Evolutionary conservation across 2,329 filamentous ascomycete genomes (phyloP), one percentile per base, ranked within the genome.

Genomic region (Aschersonia sp.): DNA sequence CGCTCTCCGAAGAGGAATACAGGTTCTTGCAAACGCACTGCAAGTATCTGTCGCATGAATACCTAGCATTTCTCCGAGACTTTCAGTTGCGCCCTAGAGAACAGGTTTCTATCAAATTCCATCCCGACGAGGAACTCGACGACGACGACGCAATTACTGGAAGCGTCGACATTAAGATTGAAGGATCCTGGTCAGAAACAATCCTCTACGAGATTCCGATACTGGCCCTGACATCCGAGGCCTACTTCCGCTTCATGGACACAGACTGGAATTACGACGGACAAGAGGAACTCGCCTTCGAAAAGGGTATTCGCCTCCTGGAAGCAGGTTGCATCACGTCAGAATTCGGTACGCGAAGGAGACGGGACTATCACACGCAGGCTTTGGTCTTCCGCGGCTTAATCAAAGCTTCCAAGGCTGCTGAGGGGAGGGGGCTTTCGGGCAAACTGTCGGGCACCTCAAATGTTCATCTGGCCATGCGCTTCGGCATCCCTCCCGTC

Each of bases 131-230:
- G 37, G 71, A 85, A 55, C 81, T 77, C 0, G 79, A 77, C 29
- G 71, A 72, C 41, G 79, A 83, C 41, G 79, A 83, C 45, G 70
- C 78, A 2, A 79, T 83, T 49, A 57, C 83, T 42, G 92, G 92
- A 42, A 83, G 89, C 50, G 68, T 96, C 45, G 71, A 83, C 55
- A 80, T 97, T 53, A 70, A 79, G 41, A 83, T 94, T 53, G 80
- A 81, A 56, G 92, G 92, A 8, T 71, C 81, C 47, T 98, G 92
- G 92, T 77, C 87, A 7, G 88, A 96, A 55, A 97, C 92, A 0
- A 98, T 98, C 49, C 77, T 98, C 30, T 98, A 98, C 68, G 92
- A 98, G 68, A 96, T 98, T 49, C 92, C 92, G 0, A 75, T 98
- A 29, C 75, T 98, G 22, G 88, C 94, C 3, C 67, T 98, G 53